Base-by-base conservation (phyloP, 208 protist genomes). In the Herpetomonas tarakana region DNA sequence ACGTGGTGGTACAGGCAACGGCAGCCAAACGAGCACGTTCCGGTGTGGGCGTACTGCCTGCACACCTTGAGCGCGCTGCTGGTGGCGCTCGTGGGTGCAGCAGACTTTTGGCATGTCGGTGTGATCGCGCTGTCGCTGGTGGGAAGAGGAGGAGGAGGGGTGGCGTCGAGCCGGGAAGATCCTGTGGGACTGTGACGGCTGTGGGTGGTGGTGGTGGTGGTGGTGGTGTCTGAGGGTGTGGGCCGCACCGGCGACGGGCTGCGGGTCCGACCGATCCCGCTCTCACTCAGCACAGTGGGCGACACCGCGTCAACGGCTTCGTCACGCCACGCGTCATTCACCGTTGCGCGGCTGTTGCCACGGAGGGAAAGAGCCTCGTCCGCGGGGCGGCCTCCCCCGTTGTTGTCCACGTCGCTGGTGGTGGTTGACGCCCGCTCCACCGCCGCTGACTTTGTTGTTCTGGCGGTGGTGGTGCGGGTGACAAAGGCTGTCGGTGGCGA, bases 1-100 rank as follows among this genome's bases (percentile, higher is more conserved):
- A 52, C 31, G 71, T 94, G 88, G 52, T 89, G 83, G 55, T 81
- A 94, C 26, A 92, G 74, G 56, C 88, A 94, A 11, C 84, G 79
- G 12, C 83, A 74, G 9, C 88, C 88, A 59, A 82, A 92, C 24
- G 58, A 67, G 73, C 88, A 94, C 31, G 39, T 55, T 9, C 88
- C 88, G 14, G 24, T 79, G 47, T 58, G 38, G 31, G 65, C 19
- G 53, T 86, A 94, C 46, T 88, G 74, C 24, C 74, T 78, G 61
- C 88, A 94, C 58, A 94, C 58, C 59, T 88, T 94, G 27, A 29
- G 12, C 0, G 18, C 29, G 28, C 21, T 27, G n/a, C 19, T 18
- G 24, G 19, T 24, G 25, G 28, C 58, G 24, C 16, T 11, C 26
- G 4, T 28, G 27, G 29, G 52, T 39, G 27, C 44, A n/a, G 26